Evolutionary conservation across 768 basidiomycete species (phyloP).

Genomic region (Grammothele lineata): DNA sequence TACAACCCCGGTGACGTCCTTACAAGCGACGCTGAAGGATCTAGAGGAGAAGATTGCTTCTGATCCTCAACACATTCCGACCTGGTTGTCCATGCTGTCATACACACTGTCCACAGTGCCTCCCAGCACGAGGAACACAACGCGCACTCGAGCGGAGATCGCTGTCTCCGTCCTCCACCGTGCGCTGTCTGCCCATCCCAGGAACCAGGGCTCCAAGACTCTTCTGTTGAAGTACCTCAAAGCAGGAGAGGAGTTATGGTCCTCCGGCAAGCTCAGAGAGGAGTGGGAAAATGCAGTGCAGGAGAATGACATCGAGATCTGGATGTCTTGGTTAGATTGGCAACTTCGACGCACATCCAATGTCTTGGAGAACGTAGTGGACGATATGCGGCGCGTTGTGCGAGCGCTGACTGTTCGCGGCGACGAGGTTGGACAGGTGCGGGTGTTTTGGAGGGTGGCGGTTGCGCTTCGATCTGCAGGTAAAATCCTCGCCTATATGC

Average conservation of each 20-base stretch:
- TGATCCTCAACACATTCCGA: constrained; percentile 48
- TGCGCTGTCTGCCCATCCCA: constrained; percentile 53
- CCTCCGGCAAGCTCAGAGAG: constrained; percentile 42
- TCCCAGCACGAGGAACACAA: constrained; percentile 60
- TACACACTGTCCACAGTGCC: constrained; percentile 63
- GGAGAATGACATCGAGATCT: constrained; percentile 51
- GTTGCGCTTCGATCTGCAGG: constrained; percentile 64
- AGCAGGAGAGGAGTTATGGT: constrained; percentile 73
- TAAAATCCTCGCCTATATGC: too few relatives aligned
- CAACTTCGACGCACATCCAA: constrained; percentile 44
- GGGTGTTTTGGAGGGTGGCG: constrained; percentile 70
- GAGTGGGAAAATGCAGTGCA: constrained; percentile 71
- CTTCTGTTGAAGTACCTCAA: constrained; percentile 64
- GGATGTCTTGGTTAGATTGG: constrained; percentile 83
- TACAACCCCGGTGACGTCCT: constrained; percentile 28
- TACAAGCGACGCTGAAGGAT: constrained; percentile 53
- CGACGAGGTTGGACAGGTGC: constrained; percentile 40
- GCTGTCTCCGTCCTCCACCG: constrained; percentile 61
- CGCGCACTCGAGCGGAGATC: constrained; percentile 66
- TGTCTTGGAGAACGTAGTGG: constrained; percentile 50
- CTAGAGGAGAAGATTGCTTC: constrained; percentile 52
- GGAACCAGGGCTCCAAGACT: constrained; percentile 42
- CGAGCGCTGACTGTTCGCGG: constrained; percentile 30
- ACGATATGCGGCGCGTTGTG: constrained; percentile 47
- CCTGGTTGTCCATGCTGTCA: constrained; percentile 63